A percentile compares a stretch with the other conserved stretches of the same genome.
phyloP scores from a whole-genome alignment of 352 stramenopile species.

The Globisporangium viniferum region DNA sequence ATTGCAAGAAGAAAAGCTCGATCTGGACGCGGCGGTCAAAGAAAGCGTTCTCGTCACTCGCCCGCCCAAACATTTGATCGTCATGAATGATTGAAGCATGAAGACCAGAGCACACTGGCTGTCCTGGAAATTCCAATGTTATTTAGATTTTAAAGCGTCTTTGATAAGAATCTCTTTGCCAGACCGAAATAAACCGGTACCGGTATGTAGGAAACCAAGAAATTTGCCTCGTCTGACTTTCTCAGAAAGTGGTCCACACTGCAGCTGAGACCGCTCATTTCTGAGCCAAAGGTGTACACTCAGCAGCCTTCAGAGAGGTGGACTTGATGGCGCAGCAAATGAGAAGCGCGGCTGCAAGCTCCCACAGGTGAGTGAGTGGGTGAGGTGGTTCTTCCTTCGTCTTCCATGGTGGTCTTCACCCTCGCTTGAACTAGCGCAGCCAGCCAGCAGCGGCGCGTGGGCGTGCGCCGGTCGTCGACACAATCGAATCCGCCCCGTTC shows the following conservation, averaged over 20 bases:
- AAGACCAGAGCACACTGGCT: no score
- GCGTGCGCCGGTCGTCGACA: background rate
- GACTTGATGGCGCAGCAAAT: background rate
- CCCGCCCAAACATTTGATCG: no score
- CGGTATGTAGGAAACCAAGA: background rate
- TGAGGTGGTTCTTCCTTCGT: background rate
- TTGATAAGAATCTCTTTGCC: no score
- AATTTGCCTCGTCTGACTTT: background rate
- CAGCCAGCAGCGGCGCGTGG: background rate
- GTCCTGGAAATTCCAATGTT: no score
- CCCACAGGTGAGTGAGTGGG: background rate
- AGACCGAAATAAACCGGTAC: background rate
- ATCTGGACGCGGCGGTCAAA: no score
- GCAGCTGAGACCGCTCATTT: background rate
- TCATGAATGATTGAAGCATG: no score
- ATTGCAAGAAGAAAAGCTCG: no score
- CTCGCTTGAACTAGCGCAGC: background rate
- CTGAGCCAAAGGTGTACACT: background rate
- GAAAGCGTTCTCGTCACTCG: no score
- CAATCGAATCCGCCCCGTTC: conserved; percentile 4
- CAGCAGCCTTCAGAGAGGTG: background rate
- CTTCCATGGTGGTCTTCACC: background rate
- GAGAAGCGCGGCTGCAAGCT: background rate
- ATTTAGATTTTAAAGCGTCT: no score
- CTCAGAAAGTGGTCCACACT: background rate